Evolutionary conservation across 257 asterid genomes (phyloP).

Genomic region (Fraxinus pennsylvanica): DNA sequence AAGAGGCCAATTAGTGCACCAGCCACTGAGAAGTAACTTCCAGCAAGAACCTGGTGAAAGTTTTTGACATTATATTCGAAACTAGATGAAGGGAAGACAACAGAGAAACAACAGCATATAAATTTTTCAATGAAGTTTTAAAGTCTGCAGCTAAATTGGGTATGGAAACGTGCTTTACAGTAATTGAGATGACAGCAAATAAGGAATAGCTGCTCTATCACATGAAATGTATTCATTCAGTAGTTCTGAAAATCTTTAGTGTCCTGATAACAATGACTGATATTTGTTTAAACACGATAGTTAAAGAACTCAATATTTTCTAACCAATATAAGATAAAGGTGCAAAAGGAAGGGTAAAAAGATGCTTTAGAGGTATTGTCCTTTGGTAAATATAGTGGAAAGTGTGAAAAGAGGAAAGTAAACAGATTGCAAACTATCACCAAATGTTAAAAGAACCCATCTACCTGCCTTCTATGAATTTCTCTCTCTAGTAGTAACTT

Average conservation of each 20-base stretch:
- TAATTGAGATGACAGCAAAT: background rate
- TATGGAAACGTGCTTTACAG: background rate
- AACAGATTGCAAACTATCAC: background rate
- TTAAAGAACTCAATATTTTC: background rate
- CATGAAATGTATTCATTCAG: background rate
- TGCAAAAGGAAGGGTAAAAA: too few relatives aligned
- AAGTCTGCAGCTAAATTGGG: background rate
- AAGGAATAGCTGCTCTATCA: background rate
- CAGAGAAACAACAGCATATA: background rate
- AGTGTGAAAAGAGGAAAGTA: background rate
- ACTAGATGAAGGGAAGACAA: background rate
- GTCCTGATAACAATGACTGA: background rate
- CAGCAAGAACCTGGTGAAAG: conserved; percentile 82
- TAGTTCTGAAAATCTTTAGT: background rate
- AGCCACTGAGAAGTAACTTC: conserved; percentile 95
- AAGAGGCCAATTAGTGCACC: conserved; percentile 77
- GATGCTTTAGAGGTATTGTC: too few relatives aligned
- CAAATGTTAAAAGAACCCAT: background rate
- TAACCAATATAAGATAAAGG: too few relatives aligned
- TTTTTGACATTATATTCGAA: background rate
- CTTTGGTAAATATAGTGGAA: background rate
- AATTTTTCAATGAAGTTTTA: too few relatives aligned
- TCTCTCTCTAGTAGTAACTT: background rate
- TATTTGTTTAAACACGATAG: too few relatives aligned
- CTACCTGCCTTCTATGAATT: background rate